Evolutionary conservation across 495 filamentous ascomycete species (phyloP).

Genomic region (Physcia stellaris): DNA sequence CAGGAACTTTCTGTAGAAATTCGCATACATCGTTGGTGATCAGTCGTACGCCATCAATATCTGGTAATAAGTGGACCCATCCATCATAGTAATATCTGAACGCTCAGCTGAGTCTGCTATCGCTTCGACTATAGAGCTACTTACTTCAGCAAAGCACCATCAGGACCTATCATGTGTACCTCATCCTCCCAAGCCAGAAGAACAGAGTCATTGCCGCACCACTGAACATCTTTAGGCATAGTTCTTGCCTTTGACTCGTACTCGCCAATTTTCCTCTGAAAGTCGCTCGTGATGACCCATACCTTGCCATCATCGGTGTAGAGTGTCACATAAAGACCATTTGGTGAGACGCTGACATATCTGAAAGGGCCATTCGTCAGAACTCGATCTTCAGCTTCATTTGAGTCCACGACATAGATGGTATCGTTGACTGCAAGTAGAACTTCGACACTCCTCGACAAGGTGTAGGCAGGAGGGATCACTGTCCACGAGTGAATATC

Average conservation of each 20-base stretch:
- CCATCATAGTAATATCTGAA: slow-evolving; percentile 76
- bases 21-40: slow-evolving; percentile 88
- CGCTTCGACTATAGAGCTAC: slow-evolving; percentile 2
- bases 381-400: slow-evolving; percentile 79
- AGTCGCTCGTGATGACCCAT: slow-evolving; percentile 89
- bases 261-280: slow-evolving; percentile 80
- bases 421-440: slow-evolving; percentile 77
- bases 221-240: slow-evolving; percentile 76
- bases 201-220: slow-evolving; percentile 94
- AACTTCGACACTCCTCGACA: slow-evolving; percentile 93
- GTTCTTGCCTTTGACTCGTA: slow-evolving; percentile 78
- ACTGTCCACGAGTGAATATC: slow-evolving; percentile 79
- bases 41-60: slow-evolving; percentile 76
- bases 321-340: slow-evolving; percentile 73
- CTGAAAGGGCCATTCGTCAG: slow-evolving; percentile 86
- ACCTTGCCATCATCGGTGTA: slow-evolving; percentile 77
- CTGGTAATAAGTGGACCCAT: slow-evolving; percentile 76
- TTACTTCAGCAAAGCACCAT: slow-evolving; percentile 57
- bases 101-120: not conserved
- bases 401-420: slow-evolving; percentile 71
- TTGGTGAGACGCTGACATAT: slow-evolving; percentile 79
- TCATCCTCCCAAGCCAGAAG: slow-evolving; percentile 96
- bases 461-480: slow-evolving; percentile 75
- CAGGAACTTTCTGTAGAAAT: slow-evolving; percentile 83
- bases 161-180: slow-evolving; percentile 84